Evolutionary conservation across 1,284 basidiomycete genomes (phyloP).

Genomic region (Microbotryum saponariae): DNA sequence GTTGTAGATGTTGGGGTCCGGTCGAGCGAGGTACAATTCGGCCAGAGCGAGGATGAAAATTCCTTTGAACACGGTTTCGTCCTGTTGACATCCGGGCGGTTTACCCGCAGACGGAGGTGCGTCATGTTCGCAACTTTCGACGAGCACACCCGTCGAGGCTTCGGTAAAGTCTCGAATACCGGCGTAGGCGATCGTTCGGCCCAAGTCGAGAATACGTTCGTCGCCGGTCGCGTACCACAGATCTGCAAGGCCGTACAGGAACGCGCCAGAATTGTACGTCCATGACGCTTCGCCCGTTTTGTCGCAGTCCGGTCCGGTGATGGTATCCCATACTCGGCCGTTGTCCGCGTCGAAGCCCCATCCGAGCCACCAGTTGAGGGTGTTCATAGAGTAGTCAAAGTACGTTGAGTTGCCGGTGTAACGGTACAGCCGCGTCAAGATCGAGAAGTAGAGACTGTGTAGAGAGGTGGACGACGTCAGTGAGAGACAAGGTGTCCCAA

Average conservation of each 20-base stretch:
- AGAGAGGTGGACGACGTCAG: neutral
- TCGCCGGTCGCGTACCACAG: constrained; percentile 22
- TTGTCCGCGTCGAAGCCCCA: constrained; percentile 21
- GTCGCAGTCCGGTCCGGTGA: constrained; percentile 8
- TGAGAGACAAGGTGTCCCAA: neutral
- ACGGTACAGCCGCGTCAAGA: constrained; percentile 22
- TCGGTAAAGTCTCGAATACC: constrained; percentile 22
- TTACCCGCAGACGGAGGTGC: constrained; percentile 8
- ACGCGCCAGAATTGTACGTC: constrained; percentile 28
- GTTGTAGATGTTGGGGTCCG: constrained; percentile 28
- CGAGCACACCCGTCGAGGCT: constrained; percentile 9
- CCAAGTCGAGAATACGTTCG: constrained; percentile 14
- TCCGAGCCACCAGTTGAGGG: constrained; percentile 29
- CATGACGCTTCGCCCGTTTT: constrained; percentile 11
- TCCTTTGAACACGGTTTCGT: constrained; percentile 27
- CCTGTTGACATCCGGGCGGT: constrained; percentile 22
- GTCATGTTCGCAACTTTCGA: constrained; percentile 21
- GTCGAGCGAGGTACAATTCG: constrained; percentile 21
- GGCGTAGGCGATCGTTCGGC: constrained; percentile 21
- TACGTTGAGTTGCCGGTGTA: constrained; percentile 19
- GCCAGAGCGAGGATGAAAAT: constrained; percentile 22
- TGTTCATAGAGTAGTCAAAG: constrained; percentile 18
- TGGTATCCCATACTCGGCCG: constrained; percentile 21
- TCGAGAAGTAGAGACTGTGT: constrained; percentile 21
- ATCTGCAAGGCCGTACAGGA: constrained; percentile 22